Conservation (phyloP, 2,329 filamentous ascomycete species). For the Teratosphaeria viscida region DNA sequence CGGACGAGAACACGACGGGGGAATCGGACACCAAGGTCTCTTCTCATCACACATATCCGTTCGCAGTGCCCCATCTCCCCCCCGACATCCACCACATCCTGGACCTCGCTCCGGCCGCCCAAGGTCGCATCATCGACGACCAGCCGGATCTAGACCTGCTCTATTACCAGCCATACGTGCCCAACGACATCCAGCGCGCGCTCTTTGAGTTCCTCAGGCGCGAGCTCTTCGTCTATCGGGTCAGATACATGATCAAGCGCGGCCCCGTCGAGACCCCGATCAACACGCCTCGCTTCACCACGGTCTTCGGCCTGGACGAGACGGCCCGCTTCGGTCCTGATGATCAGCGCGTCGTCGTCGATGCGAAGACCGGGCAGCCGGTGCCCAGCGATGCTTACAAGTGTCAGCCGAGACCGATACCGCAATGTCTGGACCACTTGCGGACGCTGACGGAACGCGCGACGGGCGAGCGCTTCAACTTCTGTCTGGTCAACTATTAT, state of each 20-base stretch:
- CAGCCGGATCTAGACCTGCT: constrained; percentile 62
- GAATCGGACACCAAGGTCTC: constrained; percentile 18
- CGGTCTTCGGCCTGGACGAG: constrained; percentile 52
- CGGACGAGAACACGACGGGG: neutral
- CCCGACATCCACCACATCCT: constrained; percentile 31
- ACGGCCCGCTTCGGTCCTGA: constrained; percentile 47
- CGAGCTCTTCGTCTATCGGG: constrained; percentile 55
- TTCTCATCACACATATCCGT: constrained; percentile 43
- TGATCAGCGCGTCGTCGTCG: constrained; percentile 28
- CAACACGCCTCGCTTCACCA: constrained; percentile 50
- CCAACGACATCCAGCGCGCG: constrained; percentile 43
- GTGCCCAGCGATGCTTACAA: constrained; percentile 42
- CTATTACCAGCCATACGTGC: constrained; percentile 65
- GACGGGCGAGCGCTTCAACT: constrained; percentile 61
- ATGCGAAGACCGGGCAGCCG: constrained; percentile 32
- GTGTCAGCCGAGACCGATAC: constrained; percentile 58
- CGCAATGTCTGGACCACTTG: constrained; percentile 56
- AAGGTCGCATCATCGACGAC: constrained; percentile 50
- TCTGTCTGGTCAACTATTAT: constrained; percentile 76
- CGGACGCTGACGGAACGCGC: constrained; percentile 53
- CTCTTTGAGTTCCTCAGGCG: constrained; percentile 61
- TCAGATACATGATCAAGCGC: constrained; percentile 50
- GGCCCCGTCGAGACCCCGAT: constrained; percentile 53
- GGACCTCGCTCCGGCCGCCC: constrained; percentile 33
- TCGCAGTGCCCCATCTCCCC: constrained; percentile 41